Evolutionary conservation across 345 rosid species (phyloP), one percentile per base, ranked within the genome.

Genomic region (Schrenkiella parvula): DNA sequence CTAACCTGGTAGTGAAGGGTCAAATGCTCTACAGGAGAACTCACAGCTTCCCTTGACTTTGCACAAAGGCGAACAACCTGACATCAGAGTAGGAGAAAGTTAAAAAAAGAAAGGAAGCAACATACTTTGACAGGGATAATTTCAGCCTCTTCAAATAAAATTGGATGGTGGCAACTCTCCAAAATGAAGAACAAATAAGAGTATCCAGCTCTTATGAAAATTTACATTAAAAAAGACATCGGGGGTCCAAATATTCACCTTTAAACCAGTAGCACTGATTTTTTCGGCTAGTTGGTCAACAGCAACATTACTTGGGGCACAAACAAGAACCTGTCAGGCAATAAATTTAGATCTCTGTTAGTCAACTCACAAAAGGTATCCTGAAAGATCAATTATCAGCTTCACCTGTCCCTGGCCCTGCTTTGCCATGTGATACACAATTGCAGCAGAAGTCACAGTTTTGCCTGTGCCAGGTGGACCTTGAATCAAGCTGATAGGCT

Each of bases 401-500:
- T 78, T 51, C 66, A 74, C 99, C 85, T 95, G 99, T n/a, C 99
- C 99, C 74, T 95, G 99, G 14, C 98, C 98, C 83, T 95, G 99
- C 78, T 92, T 95, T 65, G 98, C 95, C 99, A 95, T 95, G 84
- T 95, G 99, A 84, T 87, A 95, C 47, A 95, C 99, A 84, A 95
- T 92, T 66, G 98, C 98, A 8, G 99, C 98, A 51, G 99, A 95
- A 46, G 98, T 95, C 75, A 95, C 99, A 51, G 99, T 95, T 87
- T 95, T 95, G 44, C 99, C 99, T 19, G 99, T 92, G 56, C 99
- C 99, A 77, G 99, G 98, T 43, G 99, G 99, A 75, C 97, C 99
- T 84, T 95, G 99, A 73, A 95, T 95, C 83, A 95, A 86, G 70
- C 98, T 95, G 71, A 95, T 85, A 51, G 98, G 99, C 83, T 88